phyloP scores from a whole-genome alignment of 176 grass and related monocot species.

The Rhipidocladum racemiflorum region DNA sequence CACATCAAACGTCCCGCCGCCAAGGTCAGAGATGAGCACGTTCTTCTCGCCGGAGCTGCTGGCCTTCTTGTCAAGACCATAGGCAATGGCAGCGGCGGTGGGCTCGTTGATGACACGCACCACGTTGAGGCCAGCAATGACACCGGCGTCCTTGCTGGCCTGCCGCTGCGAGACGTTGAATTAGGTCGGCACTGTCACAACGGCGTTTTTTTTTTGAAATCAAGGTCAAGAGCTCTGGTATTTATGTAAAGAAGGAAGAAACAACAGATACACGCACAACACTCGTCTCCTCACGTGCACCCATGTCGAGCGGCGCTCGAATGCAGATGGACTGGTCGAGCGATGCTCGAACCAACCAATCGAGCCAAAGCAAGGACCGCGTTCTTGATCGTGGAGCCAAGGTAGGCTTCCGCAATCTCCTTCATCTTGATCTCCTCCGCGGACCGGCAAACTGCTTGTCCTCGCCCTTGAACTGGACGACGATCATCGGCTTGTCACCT shows the following conservation, averaged over 20 bases:
- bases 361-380: no score
- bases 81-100: slow-evolving; percentile 76
- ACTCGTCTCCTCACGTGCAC: no score
- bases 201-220: slow-evolving; percentile 88
- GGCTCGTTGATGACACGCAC: slow-evolving; percentile 92
- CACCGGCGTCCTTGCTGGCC: slow-evolving; percentile 82
- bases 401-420: slow-evolving; percentile 86
- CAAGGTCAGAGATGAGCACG: slow-evolving; percentile 82
- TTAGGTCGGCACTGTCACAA: slow-evolving; percentile 82
- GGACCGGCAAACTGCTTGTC: slow-evolving; percentile 78
- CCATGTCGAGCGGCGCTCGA: no score
- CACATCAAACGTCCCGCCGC: slow-evolving; percentile 83
- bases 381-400: slow-evolving; percentile 83
- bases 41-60: slow-evolving; percentile 68
- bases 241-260: no score
- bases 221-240: no score
- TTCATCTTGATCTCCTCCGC: slow-evolving; percentile 88
- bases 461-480: slow-evolving; percentile 84
- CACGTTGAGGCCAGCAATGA: slow-evolving; percentile 80
- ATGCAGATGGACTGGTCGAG: no score
- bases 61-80: slow-evolving; percentile 87
- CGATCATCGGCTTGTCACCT: slow-evolving; percentile 85
- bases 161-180: slow-evolving; percentile 92
- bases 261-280: no score
- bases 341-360: no score